Conservation (phyloP, 2,329 filamentous ascomycete species). For the Nemania bipapillata region DNA sequence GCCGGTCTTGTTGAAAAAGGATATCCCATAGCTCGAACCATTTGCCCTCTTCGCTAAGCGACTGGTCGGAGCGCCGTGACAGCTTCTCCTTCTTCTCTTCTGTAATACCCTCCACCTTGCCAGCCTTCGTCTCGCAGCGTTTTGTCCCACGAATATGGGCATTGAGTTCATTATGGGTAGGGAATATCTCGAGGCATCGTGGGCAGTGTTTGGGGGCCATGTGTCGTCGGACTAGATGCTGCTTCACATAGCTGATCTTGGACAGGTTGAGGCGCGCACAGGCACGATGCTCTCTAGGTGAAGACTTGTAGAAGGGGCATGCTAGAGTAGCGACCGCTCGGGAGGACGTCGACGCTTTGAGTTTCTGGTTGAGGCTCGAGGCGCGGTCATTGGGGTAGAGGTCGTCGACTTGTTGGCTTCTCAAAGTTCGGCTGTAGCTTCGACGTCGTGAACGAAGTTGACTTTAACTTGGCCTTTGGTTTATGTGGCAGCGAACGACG, state of each 20-base stretch:
- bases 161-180: not conserved
- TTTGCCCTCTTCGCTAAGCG: not conserved
- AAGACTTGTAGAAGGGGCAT: constrained; percentile 13
- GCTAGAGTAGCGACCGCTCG: constrained; percentile 7
- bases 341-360: too few species aligned
- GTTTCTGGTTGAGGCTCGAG: too few species aligned
- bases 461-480: too few species aligned
- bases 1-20: not conserved
- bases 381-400: too few species aligned
- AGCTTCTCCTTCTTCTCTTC: not conserved
- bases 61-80: constrained; percentile 14
- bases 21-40: constrained; percentile 14
- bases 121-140: not conserved
- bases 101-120: constrained; percentile 6
- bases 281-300: not conserved
- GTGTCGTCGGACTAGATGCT: constrained; percentile 20
- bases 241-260: constrained; percentile 26
- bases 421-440: too few species aligned
- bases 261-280: constrained; percentile 22
- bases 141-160: not conserved
- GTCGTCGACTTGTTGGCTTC: too few species aligned
- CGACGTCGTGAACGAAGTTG: too few species aligned
- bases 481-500: too few species aligned
- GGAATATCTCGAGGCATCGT: constrained; percentile 2
- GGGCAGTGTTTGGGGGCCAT: constrained; percentile 12